Conservation (phyloP, 257 asterid species). For the Leptodermis oblonga region DNA sequence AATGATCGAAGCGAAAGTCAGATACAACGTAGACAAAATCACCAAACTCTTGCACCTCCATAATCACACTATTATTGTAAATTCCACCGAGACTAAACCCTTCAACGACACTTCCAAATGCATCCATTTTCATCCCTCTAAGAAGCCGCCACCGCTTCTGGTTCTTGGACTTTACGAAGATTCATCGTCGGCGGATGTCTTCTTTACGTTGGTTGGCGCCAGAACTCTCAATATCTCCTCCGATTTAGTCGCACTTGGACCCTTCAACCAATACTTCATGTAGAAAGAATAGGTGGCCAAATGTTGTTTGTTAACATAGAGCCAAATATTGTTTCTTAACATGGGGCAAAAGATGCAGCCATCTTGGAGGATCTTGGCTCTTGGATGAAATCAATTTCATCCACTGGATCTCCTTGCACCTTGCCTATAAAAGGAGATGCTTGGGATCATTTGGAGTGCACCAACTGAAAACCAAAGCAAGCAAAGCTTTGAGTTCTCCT, state of each 20-base stretch:
- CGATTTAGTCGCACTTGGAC: neutral
- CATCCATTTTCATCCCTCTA: neutral
- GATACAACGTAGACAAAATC: slow-evolving; percentile 2
- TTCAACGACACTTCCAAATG: slow-evolving; percentile 8
- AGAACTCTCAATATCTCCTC: neutral
- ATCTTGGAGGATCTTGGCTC: too few relatives aligned
- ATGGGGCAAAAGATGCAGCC: too few relatives aligned
- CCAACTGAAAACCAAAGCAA: too few relatives aligned
- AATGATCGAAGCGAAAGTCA: neutral
- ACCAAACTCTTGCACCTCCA: slow-evolving; percentile 15
- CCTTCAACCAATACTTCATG: slow-evolving; percentile 13
- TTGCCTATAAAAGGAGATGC: too few relatives aligned
- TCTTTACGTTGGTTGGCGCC: neutral
- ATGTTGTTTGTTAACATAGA: too few relatives aligned
- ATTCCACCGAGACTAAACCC: neutral
- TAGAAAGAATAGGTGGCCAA: too few relatives aligned
- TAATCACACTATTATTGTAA: neutral
- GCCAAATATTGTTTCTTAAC: too few relatives aligned
- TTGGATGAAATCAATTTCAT: too few relatives aligned
- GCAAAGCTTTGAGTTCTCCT: too few relatives aligned
- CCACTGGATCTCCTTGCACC: too few relatives aligned
- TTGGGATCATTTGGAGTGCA: too few relatives aligned
- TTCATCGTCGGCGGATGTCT: neutral
- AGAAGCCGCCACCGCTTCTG: neutral
- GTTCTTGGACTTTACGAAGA: neutral